Percentiles rank a stretch among this genome's conserved stretches.
Evolutionary conservation across 2,329 filamentous ascomycete species (phyloP).

Genomic region (Exophiala sideris): DNA sequence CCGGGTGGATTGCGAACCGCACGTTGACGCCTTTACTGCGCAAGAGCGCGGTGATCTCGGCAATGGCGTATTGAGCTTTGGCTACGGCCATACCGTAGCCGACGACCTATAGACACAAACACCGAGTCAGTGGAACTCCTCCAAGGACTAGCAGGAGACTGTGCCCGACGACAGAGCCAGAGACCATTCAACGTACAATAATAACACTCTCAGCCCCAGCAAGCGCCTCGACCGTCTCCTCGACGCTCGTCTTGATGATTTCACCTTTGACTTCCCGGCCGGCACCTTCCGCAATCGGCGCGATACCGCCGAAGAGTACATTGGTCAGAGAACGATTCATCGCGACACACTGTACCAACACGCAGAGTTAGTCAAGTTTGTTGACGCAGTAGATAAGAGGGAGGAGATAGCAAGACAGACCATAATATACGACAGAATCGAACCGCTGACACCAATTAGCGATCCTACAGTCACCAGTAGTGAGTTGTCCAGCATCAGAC

Average conservation of each 20-base stretch:
- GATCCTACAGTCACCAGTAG: slow-evolving; percentile 81
- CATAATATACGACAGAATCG: slow-evolving; percentile 81
- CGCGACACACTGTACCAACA: slow-evolving; percentile 59
- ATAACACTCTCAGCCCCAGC: slow-evolving; percentile 78
- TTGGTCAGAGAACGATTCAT: slow-evolving; percentile 92
- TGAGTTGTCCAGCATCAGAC: slow-evolving; percentile 86
- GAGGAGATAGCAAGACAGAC: slow-evolving; percentile 1
- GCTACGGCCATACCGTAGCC: slow-evolving; percentile 94
- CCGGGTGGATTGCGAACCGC: slow-evolving; percentile 85
- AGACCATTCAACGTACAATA: slow-evolving; percentile 52
- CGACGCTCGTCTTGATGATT: slow-evolving; percentile 72
- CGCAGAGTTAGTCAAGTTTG: neutral
- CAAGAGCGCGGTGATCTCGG: slow-evolving; percentile 72
- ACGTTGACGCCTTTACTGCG: slow-evolving; percentile 75
- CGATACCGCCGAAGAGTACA: slow-evolving; percentile 80
- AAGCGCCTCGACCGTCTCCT: slow-evolving; percentile 75
- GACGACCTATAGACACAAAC: slow-evolving; percentile 56
- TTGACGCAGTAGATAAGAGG: neutral
- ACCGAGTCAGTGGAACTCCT: neutral
- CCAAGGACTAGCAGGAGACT: neutral
- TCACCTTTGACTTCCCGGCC: slow-evolving; percentile 72
- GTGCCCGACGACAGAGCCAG: neutral
- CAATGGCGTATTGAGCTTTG: slow-evolving; percentile 87
- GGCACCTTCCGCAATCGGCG: slow-evolving; percentile 59
- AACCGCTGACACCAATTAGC: slow-evolving; percentile 82